Base-by-base conservation (phyloP, 345 rosid genomes). In the Atalantia buxifolia region DNA sequence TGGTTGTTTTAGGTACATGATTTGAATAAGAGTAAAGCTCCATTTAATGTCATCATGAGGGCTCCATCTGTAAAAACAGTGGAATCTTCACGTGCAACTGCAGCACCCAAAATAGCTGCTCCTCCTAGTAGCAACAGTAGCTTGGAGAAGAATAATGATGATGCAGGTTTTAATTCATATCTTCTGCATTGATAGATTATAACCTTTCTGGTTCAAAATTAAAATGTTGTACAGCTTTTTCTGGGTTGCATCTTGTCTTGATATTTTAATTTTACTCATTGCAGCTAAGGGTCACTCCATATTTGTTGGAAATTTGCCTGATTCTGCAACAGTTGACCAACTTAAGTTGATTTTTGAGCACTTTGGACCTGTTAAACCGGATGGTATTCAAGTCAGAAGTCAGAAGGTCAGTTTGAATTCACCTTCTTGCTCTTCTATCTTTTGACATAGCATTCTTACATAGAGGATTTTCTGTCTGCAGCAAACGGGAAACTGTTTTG, bases 341-440 rank as follows among this genome's bases (percentile, higher is more conserved):
- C 88, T 89, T 9, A 78, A 33, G 30, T 84, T 82, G 65, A 71
- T 76, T 72, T 88, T 91, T 50, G 78, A 80, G 77, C 83, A 72
- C 45, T 91, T 82, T 69, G 94, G 94, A 30, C 75, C 89, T 33
- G 89, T 91, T 75, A 91, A 88, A 75, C 81, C 76, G 40, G 68
- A 81, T 59, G 92, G 89, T 72, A 81, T 91, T 69, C 94, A 88
- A 91, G 91, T 91, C 76, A 82, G 91, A 85, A 89, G 92, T 62
- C 85, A 85, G 59, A 91, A 87, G 92, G 94, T 91, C 7, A 63
- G 80, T 60, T 79, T 16, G 27, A 10, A 59, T 36, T 35, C 59
- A 45, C 40, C 42, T 13, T 14, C 40, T 19, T 61, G 19, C 24
- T 21, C 7, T 36, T 76, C 69, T 35, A 18, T 45, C 57, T 40